phyloP scores from a whole-genome alignment of 352 stramenopile genomes.

The Nothophytophthora sp. region DNA sequence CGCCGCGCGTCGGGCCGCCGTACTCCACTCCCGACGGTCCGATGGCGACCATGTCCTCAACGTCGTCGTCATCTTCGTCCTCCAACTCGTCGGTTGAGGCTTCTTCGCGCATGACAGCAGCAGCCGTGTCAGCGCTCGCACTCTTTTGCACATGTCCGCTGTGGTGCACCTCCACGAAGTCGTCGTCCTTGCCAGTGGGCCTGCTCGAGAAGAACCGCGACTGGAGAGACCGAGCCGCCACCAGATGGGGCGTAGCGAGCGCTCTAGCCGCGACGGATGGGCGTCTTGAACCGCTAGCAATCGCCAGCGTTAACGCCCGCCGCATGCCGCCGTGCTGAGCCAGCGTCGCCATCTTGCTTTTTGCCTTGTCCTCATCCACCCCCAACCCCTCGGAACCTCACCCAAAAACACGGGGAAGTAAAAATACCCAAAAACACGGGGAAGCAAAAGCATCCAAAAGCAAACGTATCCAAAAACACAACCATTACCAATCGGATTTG shows the following conservation, averaged over 20 bases:
- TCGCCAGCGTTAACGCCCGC: constrained; percentile 8
- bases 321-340: neutral
- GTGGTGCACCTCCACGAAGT: constrained; percentile 38
- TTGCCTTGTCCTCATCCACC: constrained; percentile 6
- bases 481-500: too few species aligned
- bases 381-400: too few species aligned
- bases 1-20: constrained; percentile 92
- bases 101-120: constrained; percentile 2
- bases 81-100: constrained; percentile 25
- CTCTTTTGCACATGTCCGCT: constrained; percentile 22
- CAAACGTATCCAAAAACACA: too few species aligned
- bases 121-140: constrained; percentile 18
- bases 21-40: constrained; percentile 92
- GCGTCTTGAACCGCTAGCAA: constrained; percentile 1
- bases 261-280: constrained; percentile 1
- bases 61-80: constrained; percentile 89
- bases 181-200: constrained; percentile 22
- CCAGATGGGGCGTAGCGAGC: neutral
- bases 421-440: too few species aligned
- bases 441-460: too few species aligned
- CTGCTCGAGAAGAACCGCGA: constrained; percentile 31
- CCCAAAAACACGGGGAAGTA: too few species aligned
- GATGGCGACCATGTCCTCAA: constrained; percentile 94
- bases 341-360: constrained; percentile 21
- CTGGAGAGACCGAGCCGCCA: neutral